These are phyloP conservation scores for Tricholoma sp. DNA, from an alignment of 768 basidiomycete species.

Conservation along the genomic window DNA sequence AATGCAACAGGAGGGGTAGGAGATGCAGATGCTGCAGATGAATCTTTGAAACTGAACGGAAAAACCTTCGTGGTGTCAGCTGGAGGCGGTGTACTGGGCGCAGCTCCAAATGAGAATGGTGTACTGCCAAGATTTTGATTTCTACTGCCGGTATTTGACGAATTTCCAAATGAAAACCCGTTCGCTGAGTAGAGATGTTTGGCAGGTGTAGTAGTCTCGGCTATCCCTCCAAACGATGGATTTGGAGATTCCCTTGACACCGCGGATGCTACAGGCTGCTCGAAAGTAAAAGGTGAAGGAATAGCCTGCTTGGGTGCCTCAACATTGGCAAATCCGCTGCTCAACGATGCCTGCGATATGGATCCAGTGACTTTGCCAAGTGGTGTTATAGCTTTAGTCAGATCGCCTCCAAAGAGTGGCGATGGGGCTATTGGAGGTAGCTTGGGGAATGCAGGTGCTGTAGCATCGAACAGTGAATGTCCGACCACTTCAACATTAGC, in stretches of 20 bases:
- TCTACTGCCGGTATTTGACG: conserved; percentile 8
- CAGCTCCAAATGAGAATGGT: conserved; percentile 43
- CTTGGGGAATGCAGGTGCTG: conserved; percentile 7
- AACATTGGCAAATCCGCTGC: conserved; percentile 9
- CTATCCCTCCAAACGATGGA: conserved; percentile 23
- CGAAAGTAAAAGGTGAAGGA: conserved; percentile 24
- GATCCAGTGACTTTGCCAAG: conserved; percentile 16
- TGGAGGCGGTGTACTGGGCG: conserved; percentile 29
- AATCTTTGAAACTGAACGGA: conserved; percentile 31
- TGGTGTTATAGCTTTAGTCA: conserved; percentile 12
- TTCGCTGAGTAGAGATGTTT: conserved; percentile 37
- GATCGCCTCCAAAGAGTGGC: conserved; percentile 11
- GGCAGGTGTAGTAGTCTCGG: conserved; percentile 23
- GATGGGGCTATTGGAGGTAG: not conserved
- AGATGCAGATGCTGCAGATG: conserved; percentile 18
- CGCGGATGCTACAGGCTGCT: conserved; percentile 9
- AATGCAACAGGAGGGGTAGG: conserved; percentile 33
- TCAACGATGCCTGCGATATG: conserved; percentile 4
- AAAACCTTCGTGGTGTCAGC: conserved; percentile 28
- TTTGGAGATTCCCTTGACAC: conserved; percentile 31
- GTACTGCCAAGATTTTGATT: conserved; percentile 14
- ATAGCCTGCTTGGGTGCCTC: conserved; percentile 16
- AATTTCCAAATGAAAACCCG: conserved; percentile 4
- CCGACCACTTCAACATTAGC: not conserved
- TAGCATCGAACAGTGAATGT: not conserved